Evolutionary conservation across 176 grass and related monocot genomes (phyloP).

Genomic region (Pontederia paniculata): DNA sequence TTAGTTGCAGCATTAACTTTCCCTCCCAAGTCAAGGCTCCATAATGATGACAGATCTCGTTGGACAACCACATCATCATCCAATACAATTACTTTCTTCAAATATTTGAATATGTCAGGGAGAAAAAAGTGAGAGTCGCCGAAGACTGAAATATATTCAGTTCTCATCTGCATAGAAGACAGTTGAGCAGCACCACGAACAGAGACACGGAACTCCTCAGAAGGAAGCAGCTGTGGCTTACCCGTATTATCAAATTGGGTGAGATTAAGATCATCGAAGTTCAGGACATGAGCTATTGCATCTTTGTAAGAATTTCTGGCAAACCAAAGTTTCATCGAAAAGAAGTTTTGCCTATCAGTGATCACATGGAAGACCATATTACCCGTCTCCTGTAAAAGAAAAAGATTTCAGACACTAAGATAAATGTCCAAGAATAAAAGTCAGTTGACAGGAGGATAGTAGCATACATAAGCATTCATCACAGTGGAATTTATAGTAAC

Average conservation of each 20-base stretch:
- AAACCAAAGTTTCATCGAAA: constrained; percentile 76
- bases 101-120: constrained; percentile 59
- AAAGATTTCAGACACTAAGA: constrained; percentile 19
- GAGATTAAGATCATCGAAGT: constrained; percentile 43
- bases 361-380: constrained; percentile 65
- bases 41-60: constrained; percentile 54
- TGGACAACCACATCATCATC: constrained; percentile 77
- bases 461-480: constrained; percentile 53
- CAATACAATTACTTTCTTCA: constrained; percentile 62
- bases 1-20: constrained; percentile 55
- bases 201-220: constrained; percentile 69
- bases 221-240: constrained; percentile 34
- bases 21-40: constrained; percentile 57
- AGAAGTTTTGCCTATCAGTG: constrained; percentile 58
- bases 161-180: constrained; percentile 28
- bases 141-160: constrained; percentile 72
- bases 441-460: neutral
- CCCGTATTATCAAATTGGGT: constrained; percentile 14
- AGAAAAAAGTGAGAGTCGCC: constrained; percentile 76
- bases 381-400: constrained; percentile 55
- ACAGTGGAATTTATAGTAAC: constrained; percentile 73
- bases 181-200: constrained; percentile 18
- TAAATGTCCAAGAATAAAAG: constrained; percentile 18
- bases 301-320: constrained; percentile 47
- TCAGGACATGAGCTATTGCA: constrained; percentile 34